A percentile compares a stretch with the other conserved stretches of the same genome.
phyloP scores from a whole-genome alignment of 306 rosid genomes.

The Dryas octopetala region DNA sequence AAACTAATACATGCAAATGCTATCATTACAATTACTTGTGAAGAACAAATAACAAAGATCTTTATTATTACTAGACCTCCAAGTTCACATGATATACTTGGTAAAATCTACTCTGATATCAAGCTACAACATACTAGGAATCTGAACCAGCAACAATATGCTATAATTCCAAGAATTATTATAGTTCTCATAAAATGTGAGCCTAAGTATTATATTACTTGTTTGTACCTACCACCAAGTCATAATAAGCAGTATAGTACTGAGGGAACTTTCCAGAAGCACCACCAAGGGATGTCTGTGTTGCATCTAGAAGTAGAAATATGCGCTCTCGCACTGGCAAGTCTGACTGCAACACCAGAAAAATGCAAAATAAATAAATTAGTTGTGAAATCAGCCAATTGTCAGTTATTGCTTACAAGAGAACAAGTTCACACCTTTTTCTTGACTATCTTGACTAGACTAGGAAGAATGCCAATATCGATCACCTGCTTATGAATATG shows the following conservation, averaged over 20 bases:
- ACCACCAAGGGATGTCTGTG: constrained; percentile 95
- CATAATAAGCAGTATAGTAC: constrained; percentile 84
- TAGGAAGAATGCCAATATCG: constrained; percentile 69
- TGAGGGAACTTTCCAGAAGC: constrained; percentile 94
- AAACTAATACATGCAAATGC: neutral
- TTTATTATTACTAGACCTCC: neutral
- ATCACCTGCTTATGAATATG: constrained; percentile 80
- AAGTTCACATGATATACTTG: neutral
- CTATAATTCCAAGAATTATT: neutral
- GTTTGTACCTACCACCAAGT: constrained; percentile 77
- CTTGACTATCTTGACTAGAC: constrained; percentile 90
- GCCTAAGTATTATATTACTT: neutral
- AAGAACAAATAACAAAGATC: constrained; percentile 1
- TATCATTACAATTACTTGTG: neutral
- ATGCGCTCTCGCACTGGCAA: constrained; percentile 81
- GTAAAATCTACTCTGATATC: neutral
- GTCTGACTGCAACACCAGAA: constrained; percentile 65
- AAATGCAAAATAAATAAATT: constrained; percentile 7
- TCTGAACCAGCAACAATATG: neutral
- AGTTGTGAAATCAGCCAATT: constrained; percentile 7
- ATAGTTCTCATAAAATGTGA: neutral
- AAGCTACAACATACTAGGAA: constrained; percentile 6
- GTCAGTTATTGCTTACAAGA: constrained; percentile 4
- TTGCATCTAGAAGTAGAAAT: constrained; percentile 93
- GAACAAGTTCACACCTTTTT: constrained; percentile 63